A percentile compares a stretch with the other conserved stretches of the same genome.
These are phyloP conservation scores for Escallonia rubra DNA, from an alignment of 129 eudicot genomes.

Conservation along the genomic window DNA sequence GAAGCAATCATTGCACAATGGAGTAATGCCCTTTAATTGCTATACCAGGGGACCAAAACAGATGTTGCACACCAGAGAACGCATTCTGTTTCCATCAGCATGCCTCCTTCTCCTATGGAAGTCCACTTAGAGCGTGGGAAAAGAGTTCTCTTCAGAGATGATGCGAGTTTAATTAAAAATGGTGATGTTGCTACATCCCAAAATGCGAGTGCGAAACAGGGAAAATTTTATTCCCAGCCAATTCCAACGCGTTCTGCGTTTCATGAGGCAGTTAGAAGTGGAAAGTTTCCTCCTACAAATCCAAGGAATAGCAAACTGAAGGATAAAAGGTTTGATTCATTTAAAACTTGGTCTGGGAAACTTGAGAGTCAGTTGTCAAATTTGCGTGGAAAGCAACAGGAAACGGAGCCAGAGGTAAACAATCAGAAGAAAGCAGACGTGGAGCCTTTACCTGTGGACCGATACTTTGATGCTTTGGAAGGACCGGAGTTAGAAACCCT, in stretches of 20 bases:
- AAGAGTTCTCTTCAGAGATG: conserved; percentile 38
- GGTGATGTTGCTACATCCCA: conserved; percentile 12
- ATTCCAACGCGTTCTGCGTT: conserved; percentile 35
- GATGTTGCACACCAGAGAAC: conserved; percentile 30
- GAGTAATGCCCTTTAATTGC: not conserved
- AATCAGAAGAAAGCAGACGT: conserved; percentile 19
- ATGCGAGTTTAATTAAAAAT: conserved; percentile 18
- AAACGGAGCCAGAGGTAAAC: conserved; percentile 16
- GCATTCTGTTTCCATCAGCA: conserved; percentile 65
- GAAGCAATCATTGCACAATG: not conserved
- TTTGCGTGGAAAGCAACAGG: conserved; percentile 45
- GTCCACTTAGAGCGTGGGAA: conserved; percentile 20
- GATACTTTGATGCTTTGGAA: conserved; percentile 84
- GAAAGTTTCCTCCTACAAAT: conserved; percentile 24
- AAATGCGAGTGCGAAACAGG: not conserved
- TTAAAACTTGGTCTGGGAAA: conserved; percentile 84
- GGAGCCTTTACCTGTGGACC: conserved; percentile 55
- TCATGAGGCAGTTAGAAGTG: conserved; percentile 18
- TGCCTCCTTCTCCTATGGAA: conserved; percentile 70
- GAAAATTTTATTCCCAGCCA: conserved; percentile 59
- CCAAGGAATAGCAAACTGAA: conserved; percentile 21
- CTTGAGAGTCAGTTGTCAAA: conserved; percentile 74
- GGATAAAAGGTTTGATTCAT: conserved; percentile 69
- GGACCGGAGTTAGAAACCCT: conserved; percentile 92
- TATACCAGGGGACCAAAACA: conserved; percentile 29